A percentile compares a stretch with the other conserved stretches of the same genome.
These are phyloP conservation scores for Pisolithus tinctorius DNA, from an alignment of 768 basidiomycete genomes.

Conservation along the genomic window DNA sequence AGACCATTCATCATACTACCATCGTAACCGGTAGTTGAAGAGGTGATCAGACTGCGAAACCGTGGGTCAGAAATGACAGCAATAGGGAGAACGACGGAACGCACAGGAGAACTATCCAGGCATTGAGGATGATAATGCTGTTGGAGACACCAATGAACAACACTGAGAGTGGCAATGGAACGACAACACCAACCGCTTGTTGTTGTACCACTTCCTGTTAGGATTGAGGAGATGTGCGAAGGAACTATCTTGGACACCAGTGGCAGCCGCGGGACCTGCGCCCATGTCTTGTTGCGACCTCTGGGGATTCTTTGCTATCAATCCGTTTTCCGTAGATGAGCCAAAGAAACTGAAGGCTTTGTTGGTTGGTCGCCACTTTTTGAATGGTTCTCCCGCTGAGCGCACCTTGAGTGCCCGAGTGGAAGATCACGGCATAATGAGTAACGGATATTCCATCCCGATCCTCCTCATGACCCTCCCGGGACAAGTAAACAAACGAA, in stretches of 20 bases:
- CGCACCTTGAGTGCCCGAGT: no score
- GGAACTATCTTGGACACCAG: constrained; percentile 23
- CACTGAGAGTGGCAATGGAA: neutral
- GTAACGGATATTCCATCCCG: no score
- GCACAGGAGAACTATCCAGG: constrained; percentile 63
- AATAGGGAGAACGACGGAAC: constrained; percentile 13
- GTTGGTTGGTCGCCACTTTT: no score
- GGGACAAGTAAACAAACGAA: no score
- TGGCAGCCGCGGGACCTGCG: constrained; percentile 39
- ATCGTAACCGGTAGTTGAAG: constrained; percentile 71
- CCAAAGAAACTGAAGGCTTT: no score
- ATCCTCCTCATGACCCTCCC: no score
- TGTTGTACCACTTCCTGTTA: constrained; percentile 69
- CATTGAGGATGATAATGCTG: constrained; percentile 57
- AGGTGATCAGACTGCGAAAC: constrained; percentile 54
- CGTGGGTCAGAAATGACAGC: neutral
- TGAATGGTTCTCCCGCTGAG: no score
- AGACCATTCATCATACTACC: constrained; percentile 79
- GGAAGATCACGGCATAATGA: no score
- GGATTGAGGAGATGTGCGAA: constrained; percentile 58
- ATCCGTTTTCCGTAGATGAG: no score
- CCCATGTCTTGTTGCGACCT: constrained; percentile 35
- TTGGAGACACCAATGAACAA: neutral
- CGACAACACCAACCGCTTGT: constrained; percentile 45
- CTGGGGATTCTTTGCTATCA: no score